These are phyloP conservation scores for Martensiomyces pterosporus DNA, from an alignment of 192 early-diverging fungal species.

Conservation along the genomic window DNA sequence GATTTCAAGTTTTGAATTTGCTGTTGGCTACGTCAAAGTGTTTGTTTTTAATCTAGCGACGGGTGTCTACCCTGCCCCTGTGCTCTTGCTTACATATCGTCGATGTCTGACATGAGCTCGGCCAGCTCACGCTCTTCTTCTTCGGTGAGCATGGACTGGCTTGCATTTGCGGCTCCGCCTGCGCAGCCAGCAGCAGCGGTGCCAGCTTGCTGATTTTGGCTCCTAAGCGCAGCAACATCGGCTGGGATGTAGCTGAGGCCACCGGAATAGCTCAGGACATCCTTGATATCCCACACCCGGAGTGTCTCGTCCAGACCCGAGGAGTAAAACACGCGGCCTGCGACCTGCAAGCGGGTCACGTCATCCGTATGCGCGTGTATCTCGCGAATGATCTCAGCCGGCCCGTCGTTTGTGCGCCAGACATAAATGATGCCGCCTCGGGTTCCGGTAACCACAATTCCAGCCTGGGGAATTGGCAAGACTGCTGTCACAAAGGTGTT, in stretches of 20 bases:
- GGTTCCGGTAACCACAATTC: slow-evolving; percentile 75
- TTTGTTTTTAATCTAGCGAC: slow-evolving; percentile 3
- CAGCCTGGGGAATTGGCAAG: slow-evolving; percentile 56
- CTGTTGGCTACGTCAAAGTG: too few species aligned
- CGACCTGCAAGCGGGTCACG: slow-evolving; percentile 61
- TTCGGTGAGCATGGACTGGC: slow-evolving; percentile 59
- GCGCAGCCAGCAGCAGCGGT: not conserved
- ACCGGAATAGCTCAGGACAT: slow-evolving; percentile 35
- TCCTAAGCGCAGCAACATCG: slow-evolving; percentile 18
- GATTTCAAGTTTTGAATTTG: slow-evolving; percentile 43
- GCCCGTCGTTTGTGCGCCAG: slow-evolving; percentile 61
- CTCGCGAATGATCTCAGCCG: slow-evolving; percentile 53
- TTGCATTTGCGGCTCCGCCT: not conserved
- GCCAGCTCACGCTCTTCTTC: slow-evolving; percentile 89
- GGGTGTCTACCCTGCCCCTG: too few species aligned
- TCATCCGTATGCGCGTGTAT: slow-evolving; percentile 91
- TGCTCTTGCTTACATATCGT: slow-evolving; percentile 36
- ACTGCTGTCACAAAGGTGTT: slow-evolving; percentile 74
- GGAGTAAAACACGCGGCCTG: slow-evolving; percentile 67
- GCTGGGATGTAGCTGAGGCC: slow-evolving; percentile 26
- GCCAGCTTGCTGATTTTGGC: slow-evolving; percentile 8
- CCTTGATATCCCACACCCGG: slow-evolving; percentile 72
- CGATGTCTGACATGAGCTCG: slow-evolving; percentile 75
- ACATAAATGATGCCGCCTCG: slow-evolving; percentile 83
- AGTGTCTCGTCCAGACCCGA: slow-evolving; percentile 83